These are phyloP conservation scores for Heterotrichella gracilis DNA, from an alignment of 352 stramenopile species.

Conservation along the genomic window DNA sequence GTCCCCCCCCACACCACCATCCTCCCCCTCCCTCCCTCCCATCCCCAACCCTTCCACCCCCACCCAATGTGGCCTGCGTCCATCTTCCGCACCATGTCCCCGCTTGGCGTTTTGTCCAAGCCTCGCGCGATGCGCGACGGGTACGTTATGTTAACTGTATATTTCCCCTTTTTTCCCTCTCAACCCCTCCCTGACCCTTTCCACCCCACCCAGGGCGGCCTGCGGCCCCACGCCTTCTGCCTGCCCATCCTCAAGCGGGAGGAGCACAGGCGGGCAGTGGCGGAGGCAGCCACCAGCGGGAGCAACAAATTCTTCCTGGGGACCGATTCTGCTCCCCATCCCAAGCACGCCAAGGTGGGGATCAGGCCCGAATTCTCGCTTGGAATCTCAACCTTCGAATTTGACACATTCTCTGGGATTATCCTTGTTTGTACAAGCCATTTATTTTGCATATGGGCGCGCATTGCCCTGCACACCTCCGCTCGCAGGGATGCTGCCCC, in stretches of 20 bases:
- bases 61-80: too few relatives aligned
- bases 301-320: slow-evolving; percentile 84
- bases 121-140: too few relatives aligned
- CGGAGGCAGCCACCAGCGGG: slow-evolving; percentile 49
- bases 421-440: too few relatives aligned
- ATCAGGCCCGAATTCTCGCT: slow-evolving; percentile 23
- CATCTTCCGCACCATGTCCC: too few relatives aligned
- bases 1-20: too few relatives aligned
- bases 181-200: slow-evolving; percentile 29
- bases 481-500: too few relatives aligned
- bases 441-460: too few relatives aligned
- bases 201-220: too few relatives aligned
- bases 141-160: neutral
- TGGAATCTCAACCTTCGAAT: neutral
- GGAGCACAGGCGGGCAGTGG: slow-evolving; percentile 44
- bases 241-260: slow-evolving; percentile 91
- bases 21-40: too few relatives aligned
- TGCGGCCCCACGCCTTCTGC: slow-evolving; percentile 96
- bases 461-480: too few relatives aligned
- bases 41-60: too few relatives aligned
- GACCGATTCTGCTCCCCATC: slow-evolving; percentile 83
- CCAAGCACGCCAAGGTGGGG: slow-evolving; percentile 50
- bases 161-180: neutral
- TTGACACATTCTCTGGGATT: neutral
- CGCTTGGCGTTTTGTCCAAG: too few relatives aligned